Conservation (phyloP, 441 rosid species). For the Geranium incanum region DNA sequence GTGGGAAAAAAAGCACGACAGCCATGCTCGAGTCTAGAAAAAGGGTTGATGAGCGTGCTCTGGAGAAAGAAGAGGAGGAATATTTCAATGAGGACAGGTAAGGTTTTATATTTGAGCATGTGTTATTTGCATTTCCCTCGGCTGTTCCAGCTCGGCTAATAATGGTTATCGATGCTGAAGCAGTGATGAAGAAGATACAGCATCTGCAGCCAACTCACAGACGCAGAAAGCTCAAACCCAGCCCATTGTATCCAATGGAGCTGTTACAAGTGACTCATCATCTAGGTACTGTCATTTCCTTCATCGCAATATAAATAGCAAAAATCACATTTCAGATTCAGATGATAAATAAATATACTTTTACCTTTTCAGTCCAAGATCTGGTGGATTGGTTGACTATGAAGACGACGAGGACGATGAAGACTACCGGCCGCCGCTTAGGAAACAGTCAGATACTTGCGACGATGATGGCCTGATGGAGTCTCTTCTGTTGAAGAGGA, state of each 20-base stretch:
- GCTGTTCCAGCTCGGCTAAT: conserved; percentile 13
- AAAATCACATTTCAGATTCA: not conserved
- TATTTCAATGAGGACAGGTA: conserved; percentile 95
- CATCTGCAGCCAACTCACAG: conserved; percentile 52
- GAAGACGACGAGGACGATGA: conserved; percentile 87
- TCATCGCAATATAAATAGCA: not conserved
- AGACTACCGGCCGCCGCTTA: conserved; percentile 79
- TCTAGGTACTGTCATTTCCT: conserved; percentile 44
- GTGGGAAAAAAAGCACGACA: conserved; percentile 46
- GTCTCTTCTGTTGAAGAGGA: conserved; percentile 62
- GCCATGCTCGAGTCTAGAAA: conserved; percentile 53
- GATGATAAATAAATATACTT: not conserved
- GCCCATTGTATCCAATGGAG: conserved; percentile 66
- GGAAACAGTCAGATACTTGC: conserved; percentile 46
- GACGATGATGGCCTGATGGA: conserved; percentile 54
- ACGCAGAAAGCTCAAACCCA: conserved; percentile 42
- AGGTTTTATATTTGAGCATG: conserved; percentile 5
- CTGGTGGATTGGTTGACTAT: conserved; percentile 84
- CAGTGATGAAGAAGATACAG: conserved; percentile 94
- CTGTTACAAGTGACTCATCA: conserved; percentile 42
- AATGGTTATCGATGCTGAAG: conserved; percentile 17
- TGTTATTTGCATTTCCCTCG: conserved; percentile 7
- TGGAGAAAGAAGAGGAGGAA: conserved; percentile 95
- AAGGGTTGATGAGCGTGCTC: conserved; percentile 74
- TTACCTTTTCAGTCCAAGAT: conserved; percentile 41